phyloP scores from a whole-genome alignment of 495 filamentous ascomycete genomes.

The Penicilliopsis zonata region DNA sequence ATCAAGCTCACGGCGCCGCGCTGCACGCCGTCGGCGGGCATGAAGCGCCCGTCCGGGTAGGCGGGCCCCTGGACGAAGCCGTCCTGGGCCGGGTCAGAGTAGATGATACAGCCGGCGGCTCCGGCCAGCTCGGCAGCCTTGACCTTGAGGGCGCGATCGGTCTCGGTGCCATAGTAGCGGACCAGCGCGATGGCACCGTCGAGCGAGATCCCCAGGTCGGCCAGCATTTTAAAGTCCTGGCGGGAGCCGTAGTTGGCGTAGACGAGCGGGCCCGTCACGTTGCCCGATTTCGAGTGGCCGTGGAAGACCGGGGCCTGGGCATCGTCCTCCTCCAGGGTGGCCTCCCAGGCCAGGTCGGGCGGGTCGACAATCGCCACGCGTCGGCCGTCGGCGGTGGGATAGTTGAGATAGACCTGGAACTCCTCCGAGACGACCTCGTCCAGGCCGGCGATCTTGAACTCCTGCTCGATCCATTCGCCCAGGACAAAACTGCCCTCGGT shows the following conservation, averaged over 20 bases:
- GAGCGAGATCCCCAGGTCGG: constrained; percentile 57
- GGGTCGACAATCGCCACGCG: constrained; percentile 74
- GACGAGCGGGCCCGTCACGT: constrained; percentile 82
- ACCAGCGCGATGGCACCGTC: constrained; percentile 77
- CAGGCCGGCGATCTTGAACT: constrained; percentile 56
- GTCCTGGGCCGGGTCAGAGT: constrained; percentile 76
- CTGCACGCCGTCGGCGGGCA: constrained; percentile 72
- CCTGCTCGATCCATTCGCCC: constrained; percentile 65
- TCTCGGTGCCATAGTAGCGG: constrained; percentile 63
- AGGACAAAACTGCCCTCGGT: constrained; percentile 79
- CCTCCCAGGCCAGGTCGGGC: constrained; percentile 58
- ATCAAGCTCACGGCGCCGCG: constrained; percentile 72
- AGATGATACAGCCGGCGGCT: constrained; percentile 79
- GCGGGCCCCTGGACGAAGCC: constrained; percentile 56
- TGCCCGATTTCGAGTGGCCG: constrained; percentile 76
- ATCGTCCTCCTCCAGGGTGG: constrained; percentile 67
- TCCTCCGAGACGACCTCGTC: constrained; percentile 61
- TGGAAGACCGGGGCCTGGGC: constrained; percentile 69
- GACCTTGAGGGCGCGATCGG: constrained; percentile 66
- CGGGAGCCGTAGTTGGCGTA: constrained; percentile 88
- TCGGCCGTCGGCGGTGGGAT: constrained; percentile 64
- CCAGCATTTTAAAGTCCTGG: constrained; percentile 65
- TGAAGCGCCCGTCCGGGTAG: constrained; percentile 63
- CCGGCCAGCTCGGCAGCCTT: constrained; percentile 81
- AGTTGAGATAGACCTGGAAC: constrained; percentile 87